Conservation (phyloP, 768 basidiomycete species). For the Termitomyces sp. region DNA sequence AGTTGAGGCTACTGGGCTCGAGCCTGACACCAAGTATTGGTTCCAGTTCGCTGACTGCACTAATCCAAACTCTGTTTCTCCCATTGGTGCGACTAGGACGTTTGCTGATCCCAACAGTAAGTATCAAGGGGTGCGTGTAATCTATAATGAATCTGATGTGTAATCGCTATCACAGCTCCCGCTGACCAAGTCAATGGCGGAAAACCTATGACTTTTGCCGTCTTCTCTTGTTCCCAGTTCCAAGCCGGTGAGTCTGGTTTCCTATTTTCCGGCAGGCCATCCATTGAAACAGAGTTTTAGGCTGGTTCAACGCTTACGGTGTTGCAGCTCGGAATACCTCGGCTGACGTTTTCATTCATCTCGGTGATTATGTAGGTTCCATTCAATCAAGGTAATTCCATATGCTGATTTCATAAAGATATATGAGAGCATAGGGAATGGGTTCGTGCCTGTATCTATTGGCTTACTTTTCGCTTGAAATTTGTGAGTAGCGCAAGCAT, state of each 20-base stretch:
- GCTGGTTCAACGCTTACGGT: slow-evolving; percentile 48
- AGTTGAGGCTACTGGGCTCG: slow-evolving; percentile 48
- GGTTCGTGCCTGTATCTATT: neutral
- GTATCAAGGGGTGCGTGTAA: neutral
- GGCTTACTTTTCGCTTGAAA: neutral
- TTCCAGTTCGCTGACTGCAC: slow-evolving; percentile 42
- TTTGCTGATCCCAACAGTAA: neutral
- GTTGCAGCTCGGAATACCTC: slow-evolving; percentile 38
- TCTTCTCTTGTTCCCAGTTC: slow-evolving; percentile 55
- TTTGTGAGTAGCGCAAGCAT: slow-evolving; percentile 16
- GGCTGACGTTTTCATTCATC: slow-evolving; percentile 50
- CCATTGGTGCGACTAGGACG: slow-evolving; percentile 49
- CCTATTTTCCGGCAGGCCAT: neutral
- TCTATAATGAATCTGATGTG: too few species aligned
- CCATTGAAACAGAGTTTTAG: slow-evolving; percentile 16
- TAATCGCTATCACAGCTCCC: slow-evolving; percentile 20
- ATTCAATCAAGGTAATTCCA: neutral
- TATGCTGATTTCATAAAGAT: neutral
- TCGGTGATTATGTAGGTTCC: slow-evolving; percentile 43
- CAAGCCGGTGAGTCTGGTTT: slow-evolving; percentile 33
- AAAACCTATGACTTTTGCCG: slow-evolving; percentile 46
- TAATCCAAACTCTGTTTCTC: slow-evolving; percentile 34
- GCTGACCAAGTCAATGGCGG: slow-evolving; percentile 46
- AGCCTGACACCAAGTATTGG: slow-evolving; percentile 50
- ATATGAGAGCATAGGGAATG: neutral